phyloP scores from a whole-genome alignment of 2,329 filamentous ascomycete species.

The Penicillium sp. region DNA sequence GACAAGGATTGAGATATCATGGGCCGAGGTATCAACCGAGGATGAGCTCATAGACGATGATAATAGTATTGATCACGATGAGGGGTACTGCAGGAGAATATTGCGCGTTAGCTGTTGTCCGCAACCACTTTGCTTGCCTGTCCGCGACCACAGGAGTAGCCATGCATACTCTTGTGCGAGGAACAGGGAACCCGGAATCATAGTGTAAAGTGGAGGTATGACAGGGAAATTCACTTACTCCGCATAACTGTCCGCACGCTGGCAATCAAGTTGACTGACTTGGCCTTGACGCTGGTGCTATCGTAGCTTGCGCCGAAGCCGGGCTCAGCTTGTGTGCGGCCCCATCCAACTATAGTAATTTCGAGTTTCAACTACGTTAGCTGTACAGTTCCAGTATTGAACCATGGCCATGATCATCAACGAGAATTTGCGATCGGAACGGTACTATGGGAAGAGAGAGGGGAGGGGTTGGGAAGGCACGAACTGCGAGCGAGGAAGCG shows the following conservation, averaged over 20 bases:
- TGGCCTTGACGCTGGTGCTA: conserved; percentile 80
- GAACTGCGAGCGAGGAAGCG: conserved; percentile 82
- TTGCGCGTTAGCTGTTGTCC: conserved; percentile 14
- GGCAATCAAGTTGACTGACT: conserved; percentile 85
- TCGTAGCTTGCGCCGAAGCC: conserved; percentile 74
- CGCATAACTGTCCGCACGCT: conserved; percentile 91
- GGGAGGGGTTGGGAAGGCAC: conserved; percentile 14
- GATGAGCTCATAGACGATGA: conserved; percentile 81
- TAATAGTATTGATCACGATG: conserved; percentile 78
- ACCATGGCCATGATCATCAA: not conserved
- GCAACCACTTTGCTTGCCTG: not conserved
- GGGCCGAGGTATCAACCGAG: conserved; percentile 58
- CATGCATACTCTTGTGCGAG: not conserved
- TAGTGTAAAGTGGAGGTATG: not conserved
- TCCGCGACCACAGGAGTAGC: not conserved
- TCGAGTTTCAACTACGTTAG: conserved; percentile 14
- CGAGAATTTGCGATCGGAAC: not conserved
- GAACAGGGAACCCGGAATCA: not conserved
- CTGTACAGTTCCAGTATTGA: not conserved
- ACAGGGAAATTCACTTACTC: conserved; percentile 62
- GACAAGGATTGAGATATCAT: no score
- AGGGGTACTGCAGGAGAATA: conserved; percentile 67
- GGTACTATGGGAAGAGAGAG: not conserved
- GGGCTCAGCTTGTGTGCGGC: conserved; percentile 64
- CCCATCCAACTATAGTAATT: conserved; percentile 73